phyloP scores from a whole-genome alignment of 345 rosid genomes.

The Sisymbrium altissimum region DNA sequence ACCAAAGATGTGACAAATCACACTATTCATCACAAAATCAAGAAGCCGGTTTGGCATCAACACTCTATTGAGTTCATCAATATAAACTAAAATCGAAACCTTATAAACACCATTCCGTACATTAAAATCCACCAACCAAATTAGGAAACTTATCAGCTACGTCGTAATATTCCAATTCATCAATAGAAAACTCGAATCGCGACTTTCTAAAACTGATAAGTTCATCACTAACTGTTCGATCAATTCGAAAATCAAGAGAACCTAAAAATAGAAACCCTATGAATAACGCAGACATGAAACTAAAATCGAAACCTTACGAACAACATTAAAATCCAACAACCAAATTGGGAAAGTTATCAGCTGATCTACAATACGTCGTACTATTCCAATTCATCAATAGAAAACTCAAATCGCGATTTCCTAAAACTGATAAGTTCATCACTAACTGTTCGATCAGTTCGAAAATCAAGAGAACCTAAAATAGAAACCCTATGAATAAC shows the following conservation, averaged over 20 bases:
- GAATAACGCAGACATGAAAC: too few species aligned
- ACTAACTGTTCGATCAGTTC: background rate
- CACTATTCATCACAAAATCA: background rate
- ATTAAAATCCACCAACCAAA: background rate
- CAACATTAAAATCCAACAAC: background rate
- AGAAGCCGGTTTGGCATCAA: background rate
- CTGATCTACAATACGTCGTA: background rate
- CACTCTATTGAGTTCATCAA: background rate
- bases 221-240: background rate
- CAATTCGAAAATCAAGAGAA: background rate
- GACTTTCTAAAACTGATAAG: background rate
- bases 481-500: constrained; percentile 22
- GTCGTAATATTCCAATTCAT: background rate
- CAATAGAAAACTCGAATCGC: background rate
- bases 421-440: background rate
- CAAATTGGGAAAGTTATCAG: background rate
- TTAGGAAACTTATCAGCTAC: background rate
- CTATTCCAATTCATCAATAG: background rate
- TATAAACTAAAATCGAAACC: too few species aligned
- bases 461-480: background rate
- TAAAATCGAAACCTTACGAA: background rate
- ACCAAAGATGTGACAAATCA: background rate
- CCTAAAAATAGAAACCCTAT: background rate
- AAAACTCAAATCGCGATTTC: background rate
- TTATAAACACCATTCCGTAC: background rate